phyloP scores from a whole-genome alignment of 371 early-diverging fungal species.

The Mucor ambiguus region DNA sequence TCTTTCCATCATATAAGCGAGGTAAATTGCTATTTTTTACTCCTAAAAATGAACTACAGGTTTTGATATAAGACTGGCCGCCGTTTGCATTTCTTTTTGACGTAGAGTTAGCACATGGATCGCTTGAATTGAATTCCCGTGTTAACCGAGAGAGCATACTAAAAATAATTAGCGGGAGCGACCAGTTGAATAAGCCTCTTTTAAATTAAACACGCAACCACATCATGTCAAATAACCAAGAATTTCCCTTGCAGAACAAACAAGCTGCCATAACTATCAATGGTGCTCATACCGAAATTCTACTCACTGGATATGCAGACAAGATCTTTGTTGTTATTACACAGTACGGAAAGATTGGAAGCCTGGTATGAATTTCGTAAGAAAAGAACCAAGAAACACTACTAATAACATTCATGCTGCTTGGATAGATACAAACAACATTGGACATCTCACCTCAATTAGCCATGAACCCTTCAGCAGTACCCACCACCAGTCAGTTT shows the following conservation, averaged over 20 bases:
- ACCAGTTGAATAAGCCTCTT: background rate
- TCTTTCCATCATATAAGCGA: no score
- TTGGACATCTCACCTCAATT: conserved; percentile 49
- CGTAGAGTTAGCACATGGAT: no score
- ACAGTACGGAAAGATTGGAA: conserved; percentile 67
- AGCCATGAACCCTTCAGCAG: conserved; percentile 45
- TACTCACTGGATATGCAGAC: conserved; percentile 63
- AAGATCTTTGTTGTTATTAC: conserved; percentile 68
- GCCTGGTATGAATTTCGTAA: conserved; percentile 45
- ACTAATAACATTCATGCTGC: background rate
- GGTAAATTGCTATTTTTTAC: no score
- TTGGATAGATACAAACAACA: conserved; percentile 47
- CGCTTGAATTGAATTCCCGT: background rate
- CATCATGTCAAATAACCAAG: conserved; percentile 22
- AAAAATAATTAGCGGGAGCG: background rate
- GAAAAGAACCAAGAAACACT: background rate
- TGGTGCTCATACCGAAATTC: conserved; percentile 66
- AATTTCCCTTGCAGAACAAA: conserved; percentile 60
- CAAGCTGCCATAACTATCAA: conserved; percentile 59
- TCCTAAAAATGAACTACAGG: no score
- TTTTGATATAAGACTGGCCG: no score
- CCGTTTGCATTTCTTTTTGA: no score
- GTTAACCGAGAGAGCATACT: background rate
- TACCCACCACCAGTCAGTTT: conserved; percentile 53
- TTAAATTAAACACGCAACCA: background rate